phyloP scores from a whole-genome alignment of 345 rosid species.

The Eucalyptus sp. region DNA sequence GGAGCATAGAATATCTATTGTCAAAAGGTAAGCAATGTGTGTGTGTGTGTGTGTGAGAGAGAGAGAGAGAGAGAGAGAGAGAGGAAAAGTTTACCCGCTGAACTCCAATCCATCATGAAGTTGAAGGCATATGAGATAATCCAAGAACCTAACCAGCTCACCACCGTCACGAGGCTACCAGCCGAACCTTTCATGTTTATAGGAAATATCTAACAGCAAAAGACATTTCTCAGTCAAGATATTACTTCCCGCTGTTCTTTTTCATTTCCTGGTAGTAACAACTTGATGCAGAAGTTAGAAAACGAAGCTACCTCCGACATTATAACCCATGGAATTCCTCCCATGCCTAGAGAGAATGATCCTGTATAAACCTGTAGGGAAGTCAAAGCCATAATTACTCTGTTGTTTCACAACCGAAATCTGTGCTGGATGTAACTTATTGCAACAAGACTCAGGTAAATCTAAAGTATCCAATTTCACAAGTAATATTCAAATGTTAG shows the following conservation, averaged over 20 bases:
- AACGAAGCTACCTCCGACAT: conserved; percentile 55
- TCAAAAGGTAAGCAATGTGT: background rate
- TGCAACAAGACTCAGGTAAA: background rate
- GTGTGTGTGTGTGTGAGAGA: background rate
- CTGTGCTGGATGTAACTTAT: background rate
- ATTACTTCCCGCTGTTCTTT: background rate
- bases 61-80: background rate
- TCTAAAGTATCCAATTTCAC: background rate
- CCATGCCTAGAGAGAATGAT: conserved; percentile 55
- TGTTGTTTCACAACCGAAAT: background rate
- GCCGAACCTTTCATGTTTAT: conserved; percentile 77
- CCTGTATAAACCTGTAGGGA: conserved; percentile 3
- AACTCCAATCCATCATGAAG: conserved; percentile 43
- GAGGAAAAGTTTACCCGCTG: background rate
- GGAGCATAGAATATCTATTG: background rate
- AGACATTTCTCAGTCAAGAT: background rate
- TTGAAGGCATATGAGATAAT: conserved; percentile 56
- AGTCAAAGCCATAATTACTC: background rate
- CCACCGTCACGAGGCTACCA: conserved; percentile 72
- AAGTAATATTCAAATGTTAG: background rate
- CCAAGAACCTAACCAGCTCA: conserved; percentile 84
- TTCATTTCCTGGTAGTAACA: background rate
- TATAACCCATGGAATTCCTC: conserved; percentile 74
- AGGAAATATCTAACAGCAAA: conserved; percentile 50
- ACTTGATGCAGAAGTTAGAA: background rate